phyloP scores from a whole-genome alignment of 371 early-diverging fungal species.

The Fennellomyces sp. region DNA sequence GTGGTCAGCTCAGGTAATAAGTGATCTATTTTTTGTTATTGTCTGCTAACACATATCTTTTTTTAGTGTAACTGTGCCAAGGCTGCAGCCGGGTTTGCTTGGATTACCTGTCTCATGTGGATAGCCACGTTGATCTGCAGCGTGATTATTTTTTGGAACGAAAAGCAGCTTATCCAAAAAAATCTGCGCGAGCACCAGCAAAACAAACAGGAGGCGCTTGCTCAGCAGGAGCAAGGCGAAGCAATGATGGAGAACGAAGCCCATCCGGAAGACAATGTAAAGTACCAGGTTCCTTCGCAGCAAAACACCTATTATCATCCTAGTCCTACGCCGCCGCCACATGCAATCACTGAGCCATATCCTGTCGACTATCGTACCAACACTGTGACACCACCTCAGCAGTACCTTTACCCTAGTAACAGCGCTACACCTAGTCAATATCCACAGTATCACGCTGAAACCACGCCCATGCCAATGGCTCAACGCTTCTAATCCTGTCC shows the following conservation, averaged over 20 bases:
- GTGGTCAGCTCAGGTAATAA: constrained; percentile 45
- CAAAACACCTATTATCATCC: constrained; percentile 12
- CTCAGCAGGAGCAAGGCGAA: neutral
- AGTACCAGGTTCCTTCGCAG: neutral
- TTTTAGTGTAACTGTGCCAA: constrained; percentile 46
- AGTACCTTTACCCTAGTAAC: neutral
- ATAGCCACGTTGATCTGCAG: constrained; percentile 29
- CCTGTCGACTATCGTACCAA: too few species aligned
- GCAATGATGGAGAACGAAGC: neutral
- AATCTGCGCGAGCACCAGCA: constrained; percentile 30
- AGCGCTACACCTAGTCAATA: neutral
- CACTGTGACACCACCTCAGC: too few species aligned
- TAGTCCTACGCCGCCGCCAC: constrained; percentile 5
- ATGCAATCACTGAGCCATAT: neutral
- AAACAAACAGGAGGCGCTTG: constrained; percentile 24
- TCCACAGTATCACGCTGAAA: neutral
- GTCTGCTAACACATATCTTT: neutral
- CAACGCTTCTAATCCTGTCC: neutral
- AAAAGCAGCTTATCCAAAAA: constrained; percentile 39
- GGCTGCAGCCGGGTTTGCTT: constrained; percentile 45
- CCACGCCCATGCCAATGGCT: neutral
- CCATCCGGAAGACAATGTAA: neutral
- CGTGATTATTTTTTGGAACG: constrained; percentile 38
- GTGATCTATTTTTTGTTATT: neutral
- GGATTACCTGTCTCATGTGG: constrained; percentile 51